These are phyloP conservation scores for Odonthalia washingtoniensis DNA, from an alignment of 31 red algal genomes.

Conservation along the genomic window DNA sequence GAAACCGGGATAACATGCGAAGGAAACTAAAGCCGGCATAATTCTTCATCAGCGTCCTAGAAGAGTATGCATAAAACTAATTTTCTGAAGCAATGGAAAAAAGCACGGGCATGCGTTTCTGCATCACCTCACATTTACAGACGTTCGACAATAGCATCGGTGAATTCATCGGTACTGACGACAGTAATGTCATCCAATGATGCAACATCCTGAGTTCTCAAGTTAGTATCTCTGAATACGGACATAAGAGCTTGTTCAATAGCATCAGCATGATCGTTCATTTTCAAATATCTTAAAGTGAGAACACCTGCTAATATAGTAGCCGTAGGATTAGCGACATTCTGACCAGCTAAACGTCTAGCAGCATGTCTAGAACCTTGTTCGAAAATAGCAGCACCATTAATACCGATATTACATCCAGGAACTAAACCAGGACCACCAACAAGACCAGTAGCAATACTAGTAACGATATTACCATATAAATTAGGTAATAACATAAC, in stretches of 20 bases:
- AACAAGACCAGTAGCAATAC: slow-evolving; percentile 86
- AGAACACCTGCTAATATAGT: slow-evolving; percentile 87
- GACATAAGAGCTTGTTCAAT: slow-evolving; percentile 85
- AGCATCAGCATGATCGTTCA: slow-evolving; percentile 72
- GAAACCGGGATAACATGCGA: no score
- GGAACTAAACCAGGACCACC: slow-evolving; percentile 96
- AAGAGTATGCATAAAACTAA: no score
- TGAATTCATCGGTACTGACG: slow-evolving; percentile 80
- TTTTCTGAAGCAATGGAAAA: no score
- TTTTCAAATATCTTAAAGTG: slow-evolving; percentile 87
- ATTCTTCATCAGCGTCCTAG: no score
- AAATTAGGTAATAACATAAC: slow-evolving; percentile 95
- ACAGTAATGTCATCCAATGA: slow-evolving; percentile 20
- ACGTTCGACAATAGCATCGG: slow-evolving; percentile 74
- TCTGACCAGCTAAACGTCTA: slow-evolving; percentile 73
- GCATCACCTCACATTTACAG: slow-evolving; percentile 25
- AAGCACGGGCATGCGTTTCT: background rate
- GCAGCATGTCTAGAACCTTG: slow-evolving; percentile 90
- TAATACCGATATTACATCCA: slow-evolving; percentile 80
- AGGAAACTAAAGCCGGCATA: no score
- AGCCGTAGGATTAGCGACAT: slow-evolving; percentile 92
- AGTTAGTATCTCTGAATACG: slow-evolving; percentile 56
- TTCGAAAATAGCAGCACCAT: slow-evolving; percentile 85
- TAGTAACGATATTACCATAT: slow-evolving; percentile 96
- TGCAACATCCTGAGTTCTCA: slow-evolving; percentile 80